Percentiles rank a stretch among this genome's conserved stretches.
These are phyloP conservation scores for Aspergillus sp. DNA, from an alignment of 2,329 filamentous ascomycete species.

Conservation along the genomic window DNA sequence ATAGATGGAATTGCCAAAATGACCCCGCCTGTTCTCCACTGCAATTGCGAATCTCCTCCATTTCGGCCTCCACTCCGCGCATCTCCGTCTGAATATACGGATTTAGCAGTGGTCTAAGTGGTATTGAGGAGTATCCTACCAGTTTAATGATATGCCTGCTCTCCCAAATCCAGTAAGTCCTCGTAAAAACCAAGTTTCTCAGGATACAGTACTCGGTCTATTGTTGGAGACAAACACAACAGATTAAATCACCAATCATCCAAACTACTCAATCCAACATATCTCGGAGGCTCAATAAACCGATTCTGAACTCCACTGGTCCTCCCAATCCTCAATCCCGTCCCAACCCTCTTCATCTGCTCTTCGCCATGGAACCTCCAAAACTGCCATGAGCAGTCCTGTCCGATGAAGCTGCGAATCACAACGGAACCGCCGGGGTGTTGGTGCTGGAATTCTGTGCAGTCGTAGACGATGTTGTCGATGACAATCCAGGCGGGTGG, in stretches of 20 bases:
- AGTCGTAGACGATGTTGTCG: conserved; percentile 1
- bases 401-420: conserved; percentile 28
- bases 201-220: too few relatives aligned
- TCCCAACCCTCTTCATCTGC: conserved; percentile 16
- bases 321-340: not conserved
- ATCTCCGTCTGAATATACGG: too few relatives aligned
- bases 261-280: not conserved
- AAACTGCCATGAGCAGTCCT: conserved; percentile 37
- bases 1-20: too few relatives aligned
- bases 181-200: too few relatives aligned
- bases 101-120: too few relatives aligned
- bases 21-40: too few relatives aligned
- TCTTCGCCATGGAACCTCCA: conserved; percentile 26
- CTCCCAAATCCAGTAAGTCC: too few relatives aligned
- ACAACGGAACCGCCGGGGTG: conserved; percentile 32
- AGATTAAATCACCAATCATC: not conserved
- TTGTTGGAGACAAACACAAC: too few relatives aligned
- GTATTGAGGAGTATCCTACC: too few relatives aligned
- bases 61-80: too few relatives aligned
- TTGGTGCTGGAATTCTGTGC: conserved; percentile 3
- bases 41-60: too few relatives aligned
- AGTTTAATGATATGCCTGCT: too few relatives aligned
- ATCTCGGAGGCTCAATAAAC: not conserved
- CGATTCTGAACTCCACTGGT: not conserved
- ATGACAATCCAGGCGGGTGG: not conserved